Evolutionary conservation across 768 basidiomycete species (phyloP).

Genomic region (Mycena polygramma): DNA sequence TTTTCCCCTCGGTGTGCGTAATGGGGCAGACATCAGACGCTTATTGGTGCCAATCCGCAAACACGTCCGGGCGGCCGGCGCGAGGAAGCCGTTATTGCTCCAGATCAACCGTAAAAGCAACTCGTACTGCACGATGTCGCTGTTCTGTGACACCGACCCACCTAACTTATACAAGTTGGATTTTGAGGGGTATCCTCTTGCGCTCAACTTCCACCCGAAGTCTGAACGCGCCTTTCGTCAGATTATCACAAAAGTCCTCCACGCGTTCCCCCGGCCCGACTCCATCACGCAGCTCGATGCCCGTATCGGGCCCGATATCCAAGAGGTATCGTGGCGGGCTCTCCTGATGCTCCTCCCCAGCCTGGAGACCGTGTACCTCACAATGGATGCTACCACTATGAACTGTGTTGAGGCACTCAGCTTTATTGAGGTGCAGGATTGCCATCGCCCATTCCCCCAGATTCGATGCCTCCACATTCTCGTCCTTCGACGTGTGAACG

Average conservation of each 20-base stretch:
- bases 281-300: conserved; percentile 21
- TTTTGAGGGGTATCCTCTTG: neutral
- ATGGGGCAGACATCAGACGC: neutral
- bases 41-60: conserved; percentile 22
- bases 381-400: neutral
- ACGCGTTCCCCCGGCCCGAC: conserved; percentile 4
- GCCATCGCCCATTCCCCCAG: neutral
- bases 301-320: neutral
- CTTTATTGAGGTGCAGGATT: neutral
- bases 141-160: neutral
- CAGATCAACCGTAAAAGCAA: neutral
- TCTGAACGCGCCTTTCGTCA: conserved; percentile 4
- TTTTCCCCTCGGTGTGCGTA: neutral
- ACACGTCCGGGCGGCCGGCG: neutral
- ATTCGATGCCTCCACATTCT: neutral
- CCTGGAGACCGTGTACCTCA: conserved; percentile 8
- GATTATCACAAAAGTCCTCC: conserved; percentile 23
- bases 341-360: conserved; percentile 9
- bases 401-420: neutral
- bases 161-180: neutral
- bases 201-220: conserved; percentile 4
- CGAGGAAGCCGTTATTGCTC: neutral
- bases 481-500: neutral
- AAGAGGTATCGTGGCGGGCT: neutral
- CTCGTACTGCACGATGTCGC: neutral